These are phyloP conservation scores for Aspergillus neoniger DNA, from an alignment of 2,329 filamentous ascomycete species.

Conservation along the genomic window DNA sequence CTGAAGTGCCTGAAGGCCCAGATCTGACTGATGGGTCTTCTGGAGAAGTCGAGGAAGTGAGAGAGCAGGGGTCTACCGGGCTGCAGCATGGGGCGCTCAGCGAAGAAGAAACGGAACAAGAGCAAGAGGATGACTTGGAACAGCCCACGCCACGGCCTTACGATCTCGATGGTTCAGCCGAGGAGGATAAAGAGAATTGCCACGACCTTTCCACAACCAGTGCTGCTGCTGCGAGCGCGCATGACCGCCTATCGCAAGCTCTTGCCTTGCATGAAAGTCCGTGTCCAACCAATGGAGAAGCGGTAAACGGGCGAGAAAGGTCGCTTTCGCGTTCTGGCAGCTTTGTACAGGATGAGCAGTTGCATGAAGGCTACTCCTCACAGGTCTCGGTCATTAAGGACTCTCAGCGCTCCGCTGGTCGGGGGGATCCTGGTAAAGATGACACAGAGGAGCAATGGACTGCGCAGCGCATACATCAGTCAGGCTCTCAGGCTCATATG, in stretches of 20 bases:
- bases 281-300: constrained; percentile 13
- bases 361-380: constrained; percentile 27
- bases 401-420: constrained; percentile 37
- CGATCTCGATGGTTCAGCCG: constrained; percentile 30
- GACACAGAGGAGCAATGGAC: constrained; percentile 6
- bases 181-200: constrained; percentile 53
- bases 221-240: constrained; percentile 35
- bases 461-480: neutral
- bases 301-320: constrained; percentile 6
- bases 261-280: constrained; percentile 32
- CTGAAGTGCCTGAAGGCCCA: constrained; percentile 7
- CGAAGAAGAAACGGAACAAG: constrained; percentile 52
- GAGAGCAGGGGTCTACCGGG: constrained; percentile 24
- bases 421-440: constrained; percentile 8
- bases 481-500: constrained; percentile 9
- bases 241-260: constrained; percentile 42
- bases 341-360: constrained; percentile 9
- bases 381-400: constrained; percentile 39
- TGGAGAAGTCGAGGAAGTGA: constrained; percentile 15
- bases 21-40: constrained; percentile 15
- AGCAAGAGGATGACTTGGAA: constrained; percentile 46
- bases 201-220: constrained; percentile 31
- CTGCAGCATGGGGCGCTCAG: constrained; percentile 31
- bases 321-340: constrained; percentile 4
- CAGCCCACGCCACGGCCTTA: constrained; percentile 31